phyloP scores from a whole-genome alignment of 371 early-diverging fungal genomes.

The Cokeromyces recurvatus region DNA sequence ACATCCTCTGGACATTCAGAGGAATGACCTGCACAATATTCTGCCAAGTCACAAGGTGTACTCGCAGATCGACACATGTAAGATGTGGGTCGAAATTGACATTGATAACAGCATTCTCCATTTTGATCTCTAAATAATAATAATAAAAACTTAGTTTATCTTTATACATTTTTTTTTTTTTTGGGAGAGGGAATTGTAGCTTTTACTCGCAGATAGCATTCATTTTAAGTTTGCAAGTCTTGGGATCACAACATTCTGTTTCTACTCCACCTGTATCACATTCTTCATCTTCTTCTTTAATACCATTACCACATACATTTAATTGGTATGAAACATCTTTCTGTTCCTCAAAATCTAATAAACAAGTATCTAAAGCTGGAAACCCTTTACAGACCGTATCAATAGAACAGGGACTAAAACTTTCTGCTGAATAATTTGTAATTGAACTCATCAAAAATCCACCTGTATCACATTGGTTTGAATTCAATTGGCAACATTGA shows the following conservation, averaged over 20 bases:
- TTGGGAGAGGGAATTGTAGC: no score
- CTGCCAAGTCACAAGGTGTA: conserved; percentile 79
- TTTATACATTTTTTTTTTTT: not conserved
- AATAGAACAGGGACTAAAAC: conserved; percentile 81
- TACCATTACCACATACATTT: conserved; percentile 92
- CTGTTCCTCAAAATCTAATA: conserved; percentile 49
- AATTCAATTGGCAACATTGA: conserved; percentile 68
- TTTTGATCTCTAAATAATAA: conserved; percentile 59
- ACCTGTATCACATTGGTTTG: conserved; percentile 67
- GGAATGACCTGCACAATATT: conserved; percentile 74
- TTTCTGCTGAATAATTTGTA: conserved; percentile 60
- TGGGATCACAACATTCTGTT: conserved; percentile 79
- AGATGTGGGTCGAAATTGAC: conserved; percentile 60
- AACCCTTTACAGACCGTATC: conserved; percentile 60
- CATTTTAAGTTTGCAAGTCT: conserved; percentile 74
- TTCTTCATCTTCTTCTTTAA: conserved; percentile 86
- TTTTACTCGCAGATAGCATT: conserved; percentile 74
- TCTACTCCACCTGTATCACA: conserved; percentile 87
- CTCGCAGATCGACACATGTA: conserved; percentile 70
- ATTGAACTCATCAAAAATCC: conserved; percentile 86
- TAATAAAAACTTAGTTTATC: not conserved
- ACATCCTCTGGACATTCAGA: conserved; percentile 75
- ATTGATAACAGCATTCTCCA: conserved; percentile 79
- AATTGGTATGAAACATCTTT: conserved; percentile 17
- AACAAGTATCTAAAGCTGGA: conserved; percentile 52